Evolutionary conservation across 2,329 filamentous ascomycete species (phyloP).

Genomic region (Corynespora cassiicola): DNA sequence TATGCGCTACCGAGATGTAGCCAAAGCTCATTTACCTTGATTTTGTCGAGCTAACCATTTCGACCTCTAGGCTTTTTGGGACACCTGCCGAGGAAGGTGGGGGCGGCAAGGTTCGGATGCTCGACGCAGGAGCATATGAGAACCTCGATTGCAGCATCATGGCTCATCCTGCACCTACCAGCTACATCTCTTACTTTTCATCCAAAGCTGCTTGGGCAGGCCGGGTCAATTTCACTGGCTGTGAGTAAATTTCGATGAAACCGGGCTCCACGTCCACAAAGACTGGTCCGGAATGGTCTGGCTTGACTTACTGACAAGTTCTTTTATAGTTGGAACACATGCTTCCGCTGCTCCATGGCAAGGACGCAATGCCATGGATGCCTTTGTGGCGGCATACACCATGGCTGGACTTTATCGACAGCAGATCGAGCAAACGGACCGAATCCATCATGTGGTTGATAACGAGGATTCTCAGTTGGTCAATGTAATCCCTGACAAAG

Average conservation of each 20-base stretch:
- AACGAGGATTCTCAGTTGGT: slow-evolving; percentile 42
- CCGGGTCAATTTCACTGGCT: too few relatives aligned
- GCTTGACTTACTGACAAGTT: too few relatives aligned
- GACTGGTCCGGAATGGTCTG: too few relatives aligned
- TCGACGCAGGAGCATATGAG: slow-evolving; percentile 52
- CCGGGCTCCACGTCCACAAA: too few relatives aligned
- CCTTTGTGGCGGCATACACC: slow-evolving; percentile 21
- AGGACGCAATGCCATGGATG: slow-evolving; percentile 29
- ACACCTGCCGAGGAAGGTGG: slow-evolving; percentile 54
- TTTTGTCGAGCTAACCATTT: too few relatives aligned
- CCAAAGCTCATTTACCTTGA: too few relatives aligned
- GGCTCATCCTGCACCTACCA: slow-evolving; percentile 42
- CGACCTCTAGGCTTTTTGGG: slow-evolving; percentile 49
- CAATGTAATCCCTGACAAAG: slow-evolving; percentile 52
- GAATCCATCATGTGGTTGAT: slow-evolving; percentile 34
- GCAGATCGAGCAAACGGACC: slow-evolving; percentile 19
- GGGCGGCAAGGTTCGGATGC: slow-evolving; percentile 56
- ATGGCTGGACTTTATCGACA: slow-evolving; percentile 18
- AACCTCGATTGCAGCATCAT: slow-evolving; percentile 39
- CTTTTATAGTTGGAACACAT: too few relatives aligned
- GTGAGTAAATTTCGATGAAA: too few relatives aligned
- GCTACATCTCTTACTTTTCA: slow-evolving; percentile 56
- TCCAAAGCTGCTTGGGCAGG: slow-evolving; percentile 60
- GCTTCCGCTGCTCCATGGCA: slow-evolving; percentile 43
- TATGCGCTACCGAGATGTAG: background rate